Conservation (phyloP, 257 asterid genomes). For the Scutellaria baicalensis region DNA sequence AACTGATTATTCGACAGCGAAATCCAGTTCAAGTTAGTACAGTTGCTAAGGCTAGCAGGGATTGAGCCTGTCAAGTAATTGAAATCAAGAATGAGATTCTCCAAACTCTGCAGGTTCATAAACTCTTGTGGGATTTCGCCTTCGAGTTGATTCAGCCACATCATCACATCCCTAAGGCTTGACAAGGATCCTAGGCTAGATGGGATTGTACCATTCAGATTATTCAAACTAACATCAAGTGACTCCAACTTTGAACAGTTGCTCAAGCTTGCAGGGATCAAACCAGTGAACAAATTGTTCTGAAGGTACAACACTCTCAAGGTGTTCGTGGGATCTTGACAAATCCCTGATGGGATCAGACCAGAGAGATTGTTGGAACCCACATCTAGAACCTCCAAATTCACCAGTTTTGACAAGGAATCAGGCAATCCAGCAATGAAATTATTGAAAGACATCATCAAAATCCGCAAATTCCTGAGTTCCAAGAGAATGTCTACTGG, state of each 20-base stretch:
- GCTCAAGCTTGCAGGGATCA: slow-evolving; percentile 52
- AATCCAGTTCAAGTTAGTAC: slow-evolving; percentile 79
- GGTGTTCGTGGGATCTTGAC: slow-evolving; percentile 44
- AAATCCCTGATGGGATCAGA: slow-evolving; percentile 60
- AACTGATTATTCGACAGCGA: slow-evolving; percentile 68
- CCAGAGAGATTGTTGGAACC: slow-evolving; percentile 76
- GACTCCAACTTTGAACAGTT: slow-evolving; percentile 69
- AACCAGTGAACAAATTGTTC: slow-evolving; percentile 61
- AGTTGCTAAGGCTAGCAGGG: slow-evolving; percentile 67
- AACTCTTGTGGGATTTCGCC: slow-evolving; percentile 84
- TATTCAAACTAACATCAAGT: slow-evolving; percentile 87
- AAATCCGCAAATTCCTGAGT: slow-evolving; percentile 45
- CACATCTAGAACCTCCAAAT: slow-evolving; percentile 66
- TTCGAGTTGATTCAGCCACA: slow-evolving; percentile 66
- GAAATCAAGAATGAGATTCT: slow-evolving; percentile 88
- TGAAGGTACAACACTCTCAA: slow-evolving; percentile 68
- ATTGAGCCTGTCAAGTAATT: slow-evolving; percentile 62
- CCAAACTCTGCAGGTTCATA: slow-evolving; percentile 46
- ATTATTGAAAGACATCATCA: slow-evolving; percentile 56
- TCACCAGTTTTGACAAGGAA: slow-evolving; percentile 47
- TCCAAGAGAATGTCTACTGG: slow-evolving; percentile 56
- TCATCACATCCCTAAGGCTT: slow-evolving; percentile 52
- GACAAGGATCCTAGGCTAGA: slow-evolving; percentile 60
- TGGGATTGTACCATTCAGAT: slow-evolving; percentile 55
- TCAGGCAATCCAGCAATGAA: slow-evolving; percentile 60